Evolutionary conservation across 2,329 filamentous ascomycete genomes (phyloP).

Genomic region (Pseudogymnoascus sp.): DNA sequence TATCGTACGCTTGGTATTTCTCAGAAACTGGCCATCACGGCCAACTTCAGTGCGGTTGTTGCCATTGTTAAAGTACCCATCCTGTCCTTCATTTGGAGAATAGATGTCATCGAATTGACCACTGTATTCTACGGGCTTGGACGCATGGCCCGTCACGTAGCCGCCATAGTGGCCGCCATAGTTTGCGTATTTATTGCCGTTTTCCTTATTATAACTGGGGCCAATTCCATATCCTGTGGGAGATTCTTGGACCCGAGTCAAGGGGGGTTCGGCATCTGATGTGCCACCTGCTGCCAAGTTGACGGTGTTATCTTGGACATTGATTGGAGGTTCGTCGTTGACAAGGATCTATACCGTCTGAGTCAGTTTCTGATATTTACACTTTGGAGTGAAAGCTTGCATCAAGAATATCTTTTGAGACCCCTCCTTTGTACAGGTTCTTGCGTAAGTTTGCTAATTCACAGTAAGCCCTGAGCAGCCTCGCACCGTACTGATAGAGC

Average conservation of each 20-base stretch:
- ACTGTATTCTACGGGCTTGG: neutral
- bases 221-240: constrained; percentile 19
- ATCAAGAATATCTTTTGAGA: constrained; percentile 38
- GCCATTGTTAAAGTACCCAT: constrained; percentile 19
- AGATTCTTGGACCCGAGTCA: constrained; percentile 14
- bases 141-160: neutral
- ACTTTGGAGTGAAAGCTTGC: constrained; percentile 15
- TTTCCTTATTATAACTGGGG: neutral
- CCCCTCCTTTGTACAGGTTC: constrained; percentile 43
- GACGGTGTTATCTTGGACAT: constrained; percentile 14
- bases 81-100: constrained; percentile 13
- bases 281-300: constrained; percentile 14
- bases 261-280: constrained; percentile 13
- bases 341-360: constrained; percentile 20
- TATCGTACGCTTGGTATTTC: constrained; percentile 46
- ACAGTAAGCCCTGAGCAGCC: neutral
- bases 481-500: neutral
- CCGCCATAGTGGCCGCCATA: neutral
- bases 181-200: neutral
- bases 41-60: constrained; percentile 16
- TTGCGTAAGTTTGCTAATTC: constrained; percentile 31
- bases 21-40: constrained; percentile 19
- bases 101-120: neutral
- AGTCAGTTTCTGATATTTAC: constrained; percentile 12
- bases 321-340: constrained; percentile 15